Percentiles rank a stretch among this genome's conserved stretches.
These are phyloP conservation scores for Picea mariana DNA, from an alignment of 83 land plant species.

Conservation along the genomic window DNA sequence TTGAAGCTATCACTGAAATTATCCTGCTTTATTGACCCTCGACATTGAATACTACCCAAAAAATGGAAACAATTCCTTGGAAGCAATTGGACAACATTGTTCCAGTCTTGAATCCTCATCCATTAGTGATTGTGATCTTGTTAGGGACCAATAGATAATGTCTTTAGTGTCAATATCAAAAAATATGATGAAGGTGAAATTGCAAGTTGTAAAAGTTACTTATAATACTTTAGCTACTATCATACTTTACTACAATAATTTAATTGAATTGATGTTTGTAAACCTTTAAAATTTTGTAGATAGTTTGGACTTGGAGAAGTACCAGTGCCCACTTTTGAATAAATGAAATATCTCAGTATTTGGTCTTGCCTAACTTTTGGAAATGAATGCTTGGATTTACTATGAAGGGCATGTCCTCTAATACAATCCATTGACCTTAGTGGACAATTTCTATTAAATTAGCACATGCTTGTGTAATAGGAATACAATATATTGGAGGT, in stretches of 20 bases:
- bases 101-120: conserved; percentile 48
- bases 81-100: conserved; percentile 59
- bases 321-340: too few relatives aligned
- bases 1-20: conserved; percentile 62
- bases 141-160: conserved; percentile 74
- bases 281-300: neutral
- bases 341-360: too few relatives aligned
- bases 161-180: conserved; percentile 35
- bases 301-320: too few relatives aligned
- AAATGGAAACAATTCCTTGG: conserved; percentile 63
- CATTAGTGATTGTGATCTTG: conserved; percentile 62
- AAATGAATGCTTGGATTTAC: too few relatives aligned
- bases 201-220: conserved; percentile 53
- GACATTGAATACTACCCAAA: conserved; percentile 62
- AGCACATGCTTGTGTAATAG: too few relatives aligned
- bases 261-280: conserved; percentile 49
- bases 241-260: conserved; percentile 53
- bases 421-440: too few relatives aligned
- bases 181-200: conserved; percentile 63
- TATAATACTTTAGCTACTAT: conserved; percentile 62
- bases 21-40: conserved; percentile 50
- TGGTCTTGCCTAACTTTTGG: too few relatives aligned
- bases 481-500: too few relatives aligned
- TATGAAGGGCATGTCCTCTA: too few relatives aligned
- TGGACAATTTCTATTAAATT: too few relatives aligned